These are phyloP conservation scores for Metarhizium album DNA, from an alignment of 2,329 filamentous ascomycete genomes.

Conservation along the genomic window DNA sequence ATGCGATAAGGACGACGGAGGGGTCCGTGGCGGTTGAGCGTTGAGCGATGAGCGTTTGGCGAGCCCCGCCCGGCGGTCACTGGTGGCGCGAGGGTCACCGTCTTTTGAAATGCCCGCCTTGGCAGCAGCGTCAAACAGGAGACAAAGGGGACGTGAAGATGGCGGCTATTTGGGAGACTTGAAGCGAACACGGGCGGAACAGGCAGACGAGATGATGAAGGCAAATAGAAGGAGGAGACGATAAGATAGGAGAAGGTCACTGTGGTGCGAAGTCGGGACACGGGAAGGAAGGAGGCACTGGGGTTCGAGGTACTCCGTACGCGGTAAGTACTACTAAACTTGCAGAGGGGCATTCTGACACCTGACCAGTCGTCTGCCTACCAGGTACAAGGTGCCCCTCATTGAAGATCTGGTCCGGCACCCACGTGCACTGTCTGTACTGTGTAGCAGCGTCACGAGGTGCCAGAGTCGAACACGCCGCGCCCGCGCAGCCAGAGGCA, in stretches of 20 bases:
- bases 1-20: not conserved
- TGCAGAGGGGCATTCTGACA: too few relatives aligned
- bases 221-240: not conserved
- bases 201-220: not conserved
- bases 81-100: constrained; percentile 1
- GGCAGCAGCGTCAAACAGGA: not conserved
- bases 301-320: too few relatives aligned
- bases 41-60: not conserved
- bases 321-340: too few relatives aligned
- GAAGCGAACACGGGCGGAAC: not conserved
- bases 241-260: not conserved
- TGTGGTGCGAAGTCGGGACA: not conserved
- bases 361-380: too few relatives aligned
- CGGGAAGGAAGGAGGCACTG: not conserved
- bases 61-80: constrained; percentile 1
- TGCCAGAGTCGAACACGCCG: too few relatives aligned
- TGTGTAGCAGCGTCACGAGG: too few relatives aligned
- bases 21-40: too few relatives aligned
- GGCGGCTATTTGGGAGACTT: not conserved
- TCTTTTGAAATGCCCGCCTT: not conserved
- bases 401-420: too few relatives aligned
- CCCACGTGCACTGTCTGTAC: too few relatives aligned
- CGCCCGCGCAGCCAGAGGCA: too few relatives aligned
- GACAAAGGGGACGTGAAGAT: not conserved
- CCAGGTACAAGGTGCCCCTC: too few relatives aligned